Evolutionary conservation across 225 moss, liverwort and hornwort species (phyloP).

Genomic region (Climacium dendroides): DNA sequence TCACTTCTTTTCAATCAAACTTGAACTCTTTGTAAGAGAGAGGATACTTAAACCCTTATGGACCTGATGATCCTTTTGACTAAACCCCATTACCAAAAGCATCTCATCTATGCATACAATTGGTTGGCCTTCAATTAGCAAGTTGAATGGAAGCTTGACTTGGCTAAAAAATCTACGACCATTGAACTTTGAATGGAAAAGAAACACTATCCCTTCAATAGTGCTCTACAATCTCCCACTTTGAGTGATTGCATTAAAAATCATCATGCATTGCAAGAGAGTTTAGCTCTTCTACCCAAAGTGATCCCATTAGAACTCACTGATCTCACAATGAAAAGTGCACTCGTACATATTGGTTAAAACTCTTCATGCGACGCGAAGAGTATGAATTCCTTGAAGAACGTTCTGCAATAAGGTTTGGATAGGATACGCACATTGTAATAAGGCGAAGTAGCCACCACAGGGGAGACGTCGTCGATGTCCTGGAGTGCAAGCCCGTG

Average conservation of each 20-base stretch:
- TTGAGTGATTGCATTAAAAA: background rate
- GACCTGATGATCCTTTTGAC: background rate
- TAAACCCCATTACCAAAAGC: background rate
- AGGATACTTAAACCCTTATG: background rate
- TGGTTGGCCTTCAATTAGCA: background rate
- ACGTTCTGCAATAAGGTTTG: background rate
- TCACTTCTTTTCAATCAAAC: background rate
- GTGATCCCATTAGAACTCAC: no score
- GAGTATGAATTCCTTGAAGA: background rate
- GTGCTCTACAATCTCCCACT: background rate
- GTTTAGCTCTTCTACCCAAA: background rate
- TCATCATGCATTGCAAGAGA: background rate
- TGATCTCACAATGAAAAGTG: background rate
- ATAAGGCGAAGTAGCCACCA: conserved; percentile 33
- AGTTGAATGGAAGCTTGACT: background rate
- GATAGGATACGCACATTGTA: conserved; percentile 10
- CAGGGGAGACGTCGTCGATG: background rate
- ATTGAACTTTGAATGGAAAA: background rate
- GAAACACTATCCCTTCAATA: background rate
- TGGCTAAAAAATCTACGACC: background rate
- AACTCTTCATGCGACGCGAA: background rate
- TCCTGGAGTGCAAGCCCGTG: conserved; percentile 13
- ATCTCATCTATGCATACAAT: background rate
- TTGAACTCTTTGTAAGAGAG: background rate
- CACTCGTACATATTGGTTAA: no score